Percentiles rank a stretch among this genome's conserved stretches.
These are phyloP conservation scores for Cicer arietinum DNA, from an alignment of 306 rosid genomes.

Conservation along the genomic window DNA sequence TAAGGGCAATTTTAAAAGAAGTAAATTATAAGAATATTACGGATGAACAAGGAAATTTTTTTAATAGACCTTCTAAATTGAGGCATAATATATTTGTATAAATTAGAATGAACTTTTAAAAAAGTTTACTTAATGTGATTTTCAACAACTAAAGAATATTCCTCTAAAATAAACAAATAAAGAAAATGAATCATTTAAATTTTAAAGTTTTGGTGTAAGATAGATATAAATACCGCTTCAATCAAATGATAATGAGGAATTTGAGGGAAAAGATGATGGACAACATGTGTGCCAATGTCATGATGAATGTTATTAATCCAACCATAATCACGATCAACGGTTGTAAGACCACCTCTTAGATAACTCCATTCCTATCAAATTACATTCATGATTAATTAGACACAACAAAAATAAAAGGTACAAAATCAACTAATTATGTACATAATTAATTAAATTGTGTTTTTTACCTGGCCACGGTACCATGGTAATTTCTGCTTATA, in stretches of 20 bases:
- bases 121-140: too few species aligned
- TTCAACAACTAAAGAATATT: too few species aligned
- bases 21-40: too few species aligned
- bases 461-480: constrained; percentile 92
- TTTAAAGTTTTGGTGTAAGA: not conserved
- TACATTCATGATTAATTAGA: not conserved
- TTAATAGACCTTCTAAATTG: too few species aligned
- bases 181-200: too few species aligned
- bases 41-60: too few species aligned
- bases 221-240: constrained; percentile 67
- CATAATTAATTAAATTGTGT: too few species aligned
- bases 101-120: too few species aligned
- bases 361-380: constrained; percentile 86
- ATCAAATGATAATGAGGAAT: constrained; percentile 92
- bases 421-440: not conserved
- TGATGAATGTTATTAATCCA: constrained; percentile 85
- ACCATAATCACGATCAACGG: constrained; percentile 93
- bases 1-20: not conserved
- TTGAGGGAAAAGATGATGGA: constrained; percentile 97
- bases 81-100: too few species aligned
- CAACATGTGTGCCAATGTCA: constrained; percentile 94
- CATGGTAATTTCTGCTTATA: constrained; percentile 85
- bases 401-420: not conserved
- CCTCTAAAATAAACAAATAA: too few species aligned
- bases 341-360: constrained; percentile 89